Evolutionary conservation across 2,329 filamentous ascomycete genomes (phyloP), one percentile per base, ranked within the genome.

Genomic region (Fusarium austroafricanum): DNA sequence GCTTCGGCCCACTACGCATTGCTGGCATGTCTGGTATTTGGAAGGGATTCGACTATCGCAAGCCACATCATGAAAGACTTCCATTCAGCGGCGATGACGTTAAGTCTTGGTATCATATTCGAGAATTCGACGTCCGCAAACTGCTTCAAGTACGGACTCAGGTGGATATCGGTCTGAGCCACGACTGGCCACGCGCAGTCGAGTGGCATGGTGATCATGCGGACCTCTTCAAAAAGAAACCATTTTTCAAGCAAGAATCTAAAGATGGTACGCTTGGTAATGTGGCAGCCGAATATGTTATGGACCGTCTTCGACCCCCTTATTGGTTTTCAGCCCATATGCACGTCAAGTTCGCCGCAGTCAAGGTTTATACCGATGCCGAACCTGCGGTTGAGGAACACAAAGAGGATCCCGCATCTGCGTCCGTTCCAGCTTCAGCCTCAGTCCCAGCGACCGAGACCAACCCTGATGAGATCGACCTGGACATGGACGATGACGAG

Each of bases 281-380:
- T 71, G 81, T 87, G 31, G 95, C 95, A 1, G 94, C 94, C 1
- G 88, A 87, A 74, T 88, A 91, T 70, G 89, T 97, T 20, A 86
- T 98, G 79, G 90, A 97, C 75, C 86, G 92, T 29, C 79, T 99
- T 52, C 86, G 93, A 52, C 96, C 96, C 11, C 85, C 86, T 0
- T 91, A 93, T 76, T 99, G 96, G 96, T 97, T 98, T 76, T 91
- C 92, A 37, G 96, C 94, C 4, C 96, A 99, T 79, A 80, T 98
- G 80, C 96, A 99, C 79, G 90, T 92, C 82, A 96, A 95, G 75
- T 98, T 91, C 76, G 80, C 90, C 1, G 96, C 94, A 1, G 77
- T 88, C 66, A 90, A 87, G 75, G 81, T 67, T n/a, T 90, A 89
- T 58, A 68, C 78, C 46, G 73, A 89, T 65, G 76, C 78, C 17